Conservation (phyloP, 1,284 basidiomycete species). For the Coniferiporia weirii region DNA sequence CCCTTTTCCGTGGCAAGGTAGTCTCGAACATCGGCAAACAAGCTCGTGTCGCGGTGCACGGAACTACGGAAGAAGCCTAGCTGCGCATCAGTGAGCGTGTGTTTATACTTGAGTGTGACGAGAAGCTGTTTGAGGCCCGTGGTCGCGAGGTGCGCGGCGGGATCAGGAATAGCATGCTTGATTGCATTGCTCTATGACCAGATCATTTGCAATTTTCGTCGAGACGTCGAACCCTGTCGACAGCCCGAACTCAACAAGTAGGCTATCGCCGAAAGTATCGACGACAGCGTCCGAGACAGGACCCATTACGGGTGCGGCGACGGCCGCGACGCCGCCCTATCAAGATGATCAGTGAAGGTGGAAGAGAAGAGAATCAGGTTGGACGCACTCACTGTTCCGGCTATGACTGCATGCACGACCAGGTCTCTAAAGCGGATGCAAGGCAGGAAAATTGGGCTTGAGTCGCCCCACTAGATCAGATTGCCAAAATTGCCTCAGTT, state of each 20-base stretch:
- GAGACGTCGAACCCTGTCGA: conserved; percentile 50
- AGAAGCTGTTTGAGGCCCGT: conserved; percentile 50
- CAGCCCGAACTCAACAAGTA: conserved; percentile 50
- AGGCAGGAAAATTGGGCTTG: conserved; percentile 56
- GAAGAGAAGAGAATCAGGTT: background rate
- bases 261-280: conserved; percentile 47
- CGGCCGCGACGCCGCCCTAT: conserved; percentile 55
- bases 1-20: conserved; percentile 60
- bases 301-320: conserved; percentile 51
- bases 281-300: conserved; percentile 47
- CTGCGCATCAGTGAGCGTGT: conserved; percentile 51
- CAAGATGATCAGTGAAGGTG: background rate
- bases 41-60: conserved; percentile 41
- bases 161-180: conserved; percentile 44
- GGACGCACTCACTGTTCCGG: conserved; percentile 44
- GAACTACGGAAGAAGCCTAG: conserved; percentile 59
- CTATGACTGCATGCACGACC: conserved; percentile 54
- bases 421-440: conserved; percentile 62
- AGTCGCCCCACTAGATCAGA: conserved; percentile 52
- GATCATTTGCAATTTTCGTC: conserved; percentile 47
- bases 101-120: conserved; percentile 59
- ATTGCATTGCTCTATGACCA: conserved; percentile 49
- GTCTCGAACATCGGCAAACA: conserved; percentile 59
- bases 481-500: background rate
- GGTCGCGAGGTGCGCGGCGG: conserved; percentile 50